Conservation (phyloP, 805 yeast genomes). For the Debaryomyces prosopidis region DNA sequence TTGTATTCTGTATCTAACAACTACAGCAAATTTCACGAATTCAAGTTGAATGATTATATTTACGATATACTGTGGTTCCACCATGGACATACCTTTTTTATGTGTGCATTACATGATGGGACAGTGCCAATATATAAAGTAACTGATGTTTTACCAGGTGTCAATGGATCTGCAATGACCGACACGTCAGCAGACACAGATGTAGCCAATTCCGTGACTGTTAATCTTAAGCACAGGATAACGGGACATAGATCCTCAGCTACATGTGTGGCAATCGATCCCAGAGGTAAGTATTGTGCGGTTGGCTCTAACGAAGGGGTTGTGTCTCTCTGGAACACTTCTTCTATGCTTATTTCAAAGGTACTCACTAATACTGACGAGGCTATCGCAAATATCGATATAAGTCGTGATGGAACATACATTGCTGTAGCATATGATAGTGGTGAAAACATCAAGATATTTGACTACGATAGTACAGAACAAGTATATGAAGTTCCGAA, state of each 20-base stretch:
- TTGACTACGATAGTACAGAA: conserved; percentile 27
- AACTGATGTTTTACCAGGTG: not conserved
- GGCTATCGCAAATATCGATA: conserved; percentile 39
- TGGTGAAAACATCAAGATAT: conserved; percentile 41
- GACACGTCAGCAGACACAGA: not conserved
- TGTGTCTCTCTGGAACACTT: conserved; percentile 50
- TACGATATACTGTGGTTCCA: conserved; percentile 50
- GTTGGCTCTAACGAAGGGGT: conserved; percentile 62
- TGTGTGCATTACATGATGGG: conserved; percentile 51
- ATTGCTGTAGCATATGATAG: conserved; percentile 47
- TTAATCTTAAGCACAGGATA: conserved; percentile 18
- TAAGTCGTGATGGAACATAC: conserved; percentile 47
- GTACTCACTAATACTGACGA: conserved; percentile 45
- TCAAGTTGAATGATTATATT: conserved; percentile 26
- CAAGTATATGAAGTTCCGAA: conserved; percentile 33
- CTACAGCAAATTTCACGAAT: conserved; percentile 25
- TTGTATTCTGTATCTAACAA: conserved; percentile 34
- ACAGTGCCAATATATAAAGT: conserved; percentile 26
- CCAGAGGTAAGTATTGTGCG: conserved; percentile 49
- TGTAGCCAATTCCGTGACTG: not conserved
- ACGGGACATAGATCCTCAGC: conserved; percentile 52
- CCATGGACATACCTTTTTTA: conserved; percentile 31
- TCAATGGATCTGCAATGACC: not conserved
- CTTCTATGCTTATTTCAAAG: conserved; percentile 33
- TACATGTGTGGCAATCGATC: conserved; percentile 49